Percentiles rank a stretch among this genome's conserved stretches.
phyloP scores from a whole-genome alignment of 352 stramenopile species.

The Hyaloperonospora arabidopsidis region DNA sequence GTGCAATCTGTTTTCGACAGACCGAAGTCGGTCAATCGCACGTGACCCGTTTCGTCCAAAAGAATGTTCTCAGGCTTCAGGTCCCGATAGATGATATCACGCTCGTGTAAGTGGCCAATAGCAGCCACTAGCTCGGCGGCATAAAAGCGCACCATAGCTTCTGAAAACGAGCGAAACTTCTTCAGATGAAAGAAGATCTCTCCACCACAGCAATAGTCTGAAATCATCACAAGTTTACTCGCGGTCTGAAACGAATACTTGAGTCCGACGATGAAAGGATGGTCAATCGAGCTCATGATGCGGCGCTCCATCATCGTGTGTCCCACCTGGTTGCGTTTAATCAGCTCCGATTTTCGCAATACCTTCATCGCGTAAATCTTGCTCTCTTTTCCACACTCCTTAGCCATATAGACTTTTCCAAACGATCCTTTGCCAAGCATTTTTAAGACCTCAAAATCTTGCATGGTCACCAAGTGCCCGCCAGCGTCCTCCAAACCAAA shows the following conservation, averaged over 20 bases:
- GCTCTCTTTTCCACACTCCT: constrained; percentile 61
- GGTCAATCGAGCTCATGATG: constrained; percentile 87
- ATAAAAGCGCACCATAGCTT: constrained; percentile 89
- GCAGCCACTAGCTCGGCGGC: constrained; percentile 89
- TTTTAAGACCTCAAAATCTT: constrained; percentile 95
- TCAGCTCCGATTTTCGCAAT: constrained; percentile 78
- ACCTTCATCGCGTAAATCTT: constrained; percentile 87
- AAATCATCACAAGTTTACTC: constrained; percentile 89
- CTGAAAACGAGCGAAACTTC: constrained; percentile 86
- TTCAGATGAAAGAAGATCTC: constrained; percentile 91
- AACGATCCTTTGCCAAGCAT: constrained; percentile 96
- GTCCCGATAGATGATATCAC: constrained; percentile 90
- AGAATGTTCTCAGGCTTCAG: constrained; percentile 93
- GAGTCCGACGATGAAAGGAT: constrained; percentile 96
- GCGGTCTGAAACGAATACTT: constrained; percentile 89
- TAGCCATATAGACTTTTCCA: constrained; percentile 96
- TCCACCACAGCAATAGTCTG: constrained; percentile 84
- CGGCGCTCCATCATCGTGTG: constrained; percentile 86
- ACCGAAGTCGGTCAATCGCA: constrained; percentile 90
- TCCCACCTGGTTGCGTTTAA: constrained; percentile 82
- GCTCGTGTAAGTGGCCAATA: constrained; percentile 84
- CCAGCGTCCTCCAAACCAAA: constrained; percentile 18
- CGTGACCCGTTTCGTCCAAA: constrained; percentile 86
- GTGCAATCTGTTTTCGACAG: constrained; percentile 86
- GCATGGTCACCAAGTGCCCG: constrained; percentile 46